Percentiles rank a stretch among this genome's conserved stretches.
phyloP scores from a whole-genome alignment of 139 green algal genomes.

The Gonium pectorale region DNA sequence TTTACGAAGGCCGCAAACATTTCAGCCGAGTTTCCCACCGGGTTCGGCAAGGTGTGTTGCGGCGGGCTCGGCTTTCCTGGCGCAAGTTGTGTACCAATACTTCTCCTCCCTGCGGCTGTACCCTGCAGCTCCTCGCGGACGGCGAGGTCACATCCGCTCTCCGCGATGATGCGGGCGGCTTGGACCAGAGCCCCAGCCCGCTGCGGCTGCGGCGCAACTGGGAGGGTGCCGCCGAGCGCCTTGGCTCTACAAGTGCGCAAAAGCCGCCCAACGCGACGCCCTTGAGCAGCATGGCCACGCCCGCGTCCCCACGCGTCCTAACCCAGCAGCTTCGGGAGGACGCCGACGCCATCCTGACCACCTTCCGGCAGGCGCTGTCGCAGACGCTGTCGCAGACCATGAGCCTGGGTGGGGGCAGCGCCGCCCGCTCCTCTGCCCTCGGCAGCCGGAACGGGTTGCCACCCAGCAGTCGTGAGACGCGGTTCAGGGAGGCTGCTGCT shows the following conservation, averaged over 20 bases:
- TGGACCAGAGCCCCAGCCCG: constrained; percentile 6
- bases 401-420: neutral
- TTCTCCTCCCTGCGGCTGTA: too few species aligned
- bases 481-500: too few species aligned
- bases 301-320: neutral
- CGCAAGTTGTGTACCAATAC: too few species aligned
- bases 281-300: too few species aligned
- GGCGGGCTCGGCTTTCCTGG: too few species aligned
- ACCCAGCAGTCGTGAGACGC: too few species aligned
- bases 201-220: neutral
- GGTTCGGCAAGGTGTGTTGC: too few species aligned
- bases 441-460: too few species aligned
- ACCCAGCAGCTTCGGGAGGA: constrained; percentile 20
- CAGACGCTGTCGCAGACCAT: constrained; percentile 5
- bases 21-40: constrained; percentile 15
- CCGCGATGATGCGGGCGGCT: too few species aligned
- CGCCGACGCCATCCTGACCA: constrained; percentile 18
- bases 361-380: constrained; percentile 4
- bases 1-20: constrained; percentile 8
- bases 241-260: too few species aligned
- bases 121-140: too few species aligned
- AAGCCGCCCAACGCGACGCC: neutral
- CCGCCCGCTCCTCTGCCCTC: too few species aligned
- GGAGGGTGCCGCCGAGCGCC: neutral
- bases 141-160: neutral